Conservation (phyloP, 2,329 filamentous ascomycete genomes). For the Fusarium bulbicola region DNA sequence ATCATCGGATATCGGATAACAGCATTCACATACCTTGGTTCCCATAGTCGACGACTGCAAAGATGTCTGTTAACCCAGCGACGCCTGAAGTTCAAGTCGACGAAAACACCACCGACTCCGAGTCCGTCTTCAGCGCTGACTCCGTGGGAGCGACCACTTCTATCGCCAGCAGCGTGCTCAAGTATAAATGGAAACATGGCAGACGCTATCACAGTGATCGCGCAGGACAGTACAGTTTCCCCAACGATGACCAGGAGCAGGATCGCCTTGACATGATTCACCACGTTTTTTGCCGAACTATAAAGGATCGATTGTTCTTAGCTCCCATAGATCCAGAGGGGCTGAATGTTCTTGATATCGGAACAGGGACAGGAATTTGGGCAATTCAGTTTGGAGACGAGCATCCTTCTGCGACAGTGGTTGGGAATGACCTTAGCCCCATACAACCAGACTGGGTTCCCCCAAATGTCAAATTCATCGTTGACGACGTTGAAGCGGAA, state of each 20-base stretch:
- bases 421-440: conserved; percentile 53
- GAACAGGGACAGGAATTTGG: conserved; percentile 59
- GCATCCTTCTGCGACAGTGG: conserved; percentile 48
- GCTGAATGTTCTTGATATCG: conserved; percentile 55
- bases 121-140: not conserved
- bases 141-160: not conserved
- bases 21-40: not conserved
- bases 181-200: conserved; percentile 47
- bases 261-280: conserved; percentile 53
- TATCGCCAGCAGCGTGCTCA: conserved; percentile 16
- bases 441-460: conserved; percentile 61
- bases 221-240: conserved; percentile 49
- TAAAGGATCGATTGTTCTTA: conserved; percentile 48
- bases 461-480: conserved; percentile 65
- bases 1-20: not conserved
- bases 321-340: conserved; percentile 49
- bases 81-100: conserved; percentile 23
- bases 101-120: not conserved
- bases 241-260: conserved; percentile 52
- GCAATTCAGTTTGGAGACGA: conserved; percentile 55
- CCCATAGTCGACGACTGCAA: accelerated
- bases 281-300: conserved; percentile 45
- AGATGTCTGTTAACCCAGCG: not conserved
- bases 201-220: conserved; percentile 53
- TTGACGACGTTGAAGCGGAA: conserved; percentile 67